Evolutionary conservation across 2,329 filamentous ascomycete species (phyloP), one percentile per base, ranked within the genome.

Genomic region (Plenodomus tracheiphilus): DNA sequence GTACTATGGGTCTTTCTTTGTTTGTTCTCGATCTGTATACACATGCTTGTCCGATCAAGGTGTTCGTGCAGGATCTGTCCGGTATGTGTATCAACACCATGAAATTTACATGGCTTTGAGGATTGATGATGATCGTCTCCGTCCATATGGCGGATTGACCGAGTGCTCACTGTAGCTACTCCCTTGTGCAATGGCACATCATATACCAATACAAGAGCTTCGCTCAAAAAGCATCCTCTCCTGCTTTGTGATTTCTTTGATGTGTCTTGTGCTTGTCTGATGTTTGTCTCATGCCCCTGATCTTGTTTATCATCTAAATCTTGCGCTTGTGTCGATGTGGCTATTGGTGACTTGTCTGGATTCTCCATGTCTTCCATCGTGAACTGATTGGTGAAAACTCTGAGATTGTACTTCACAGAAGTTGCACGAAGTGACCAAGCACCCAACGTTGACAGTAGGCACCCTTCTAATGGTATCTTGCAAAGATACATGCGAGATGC

Each of bases 61-160:
- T 16, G 46, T 41, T 47, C 47, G 35, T 49, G 41, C 34, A 56
- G 39, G 51, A 41, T 35, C 53, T 58, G 30, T 36, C 40, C 41
- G 39, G 47, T 43, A 46, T 50, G 42, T 21, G n/a, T 40, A 47
- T 18, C 40, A 43, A 37, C 50, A 44, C 48, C 46, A 48, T 43
- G 30, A 34, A 30, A 36, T 54, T 41, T 44, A 39, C 46, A 49
- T 54, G 47, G 44, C 43, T 48, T 55, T 48, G 51, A 11, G n/a
- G 50, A 46, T 54, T 54, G 49, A 54, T 39, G 49, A 54, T 39
- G 47, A 61, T 34, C 51, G 53, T 56, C 43, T 64, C 55, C 56
- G 59, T 56, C 47, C 43, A 50, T 17, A 42, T 56, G 56, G 54
- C 51, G 55, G 53, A 52, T 25, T 38, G 44, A 50, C 43, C 47